Evolutionary conservation across 2,329 filamentous ascomycete species (phyloP).

Genomic region (Phoma sp.): DNA sequence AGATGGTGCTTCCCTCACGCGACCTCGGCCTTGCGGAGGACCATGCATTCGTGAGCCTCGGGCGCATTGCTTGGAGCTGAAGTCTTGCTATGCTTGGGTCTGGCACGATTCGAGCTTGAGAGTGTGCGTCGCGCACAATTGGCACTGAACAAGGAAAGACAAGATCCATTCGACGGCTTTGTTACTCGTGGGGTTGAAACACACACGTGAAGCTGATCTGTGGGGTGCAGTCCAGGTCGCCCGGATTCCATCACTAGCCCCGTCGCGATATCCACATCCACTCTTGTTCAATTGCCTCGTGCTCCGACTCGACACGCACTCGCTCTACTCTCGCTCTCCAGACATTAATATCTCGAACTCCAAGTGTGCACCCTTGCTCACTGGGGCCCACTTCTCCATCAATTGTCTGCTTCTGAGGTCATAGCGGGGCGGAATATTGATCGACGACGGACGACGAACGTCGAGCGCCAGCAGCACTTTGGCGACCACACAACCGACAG

Average conservation of each 20-base stretch:
- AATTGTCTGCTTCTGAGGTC: slow-evolving; percentile 4
- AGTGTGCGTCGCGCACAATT: neutral
- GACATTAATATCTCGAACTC: neutral
- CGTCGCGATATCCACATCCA: slow-evolving; percentile 9
- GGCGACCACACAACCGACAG: slow-evolving; percentile 37
- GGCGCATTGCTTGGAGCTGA: slow-evolving; percentile 8
- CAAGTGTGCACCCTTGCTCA: slow-evolving; percentile 4
- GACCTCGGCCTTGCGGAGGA: slow-evolving; percentile 12
- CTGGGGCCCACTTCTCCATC: neutral
- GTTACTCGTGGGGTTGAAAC: slow-evolving; percentile 1
- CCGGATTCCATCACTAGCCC: slow-evolving; percentile 5
- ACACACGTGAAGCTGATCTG: slow-evolving; percentile 14
- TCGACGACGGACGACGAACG: slow-evolving; percentile 7
- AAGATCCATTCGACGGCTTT: neutral
- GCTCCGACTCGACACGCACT: slow-evolving; percentile 1
- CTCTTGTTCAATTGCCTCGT: slow-evolving; percentile 9
- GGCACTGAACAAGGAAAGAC: neutral
- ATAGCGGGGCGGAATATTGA: slow-evolving; percentile 13
- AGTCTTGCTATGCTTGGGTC: slow-evolving; percentile 2
- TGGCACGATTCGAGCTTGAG: neutral
- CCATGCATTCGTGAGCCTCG: slow-evolving; percentile 2
- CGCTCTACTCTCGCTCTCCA: neutral
- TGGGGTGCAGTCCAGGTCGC: slow-evolving; percentile 10
- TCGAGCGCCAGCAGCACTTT: slow-evolving; percentile 28
- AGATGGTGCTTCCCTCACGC: slow-evolving; percentile 8